Evolutionary conservation across 495 filamentous ascomycete genomes (phyloP), one percentile per base, ranked within the genome.

Genomic region (Clohesyomyces aquaticus): DNA sequence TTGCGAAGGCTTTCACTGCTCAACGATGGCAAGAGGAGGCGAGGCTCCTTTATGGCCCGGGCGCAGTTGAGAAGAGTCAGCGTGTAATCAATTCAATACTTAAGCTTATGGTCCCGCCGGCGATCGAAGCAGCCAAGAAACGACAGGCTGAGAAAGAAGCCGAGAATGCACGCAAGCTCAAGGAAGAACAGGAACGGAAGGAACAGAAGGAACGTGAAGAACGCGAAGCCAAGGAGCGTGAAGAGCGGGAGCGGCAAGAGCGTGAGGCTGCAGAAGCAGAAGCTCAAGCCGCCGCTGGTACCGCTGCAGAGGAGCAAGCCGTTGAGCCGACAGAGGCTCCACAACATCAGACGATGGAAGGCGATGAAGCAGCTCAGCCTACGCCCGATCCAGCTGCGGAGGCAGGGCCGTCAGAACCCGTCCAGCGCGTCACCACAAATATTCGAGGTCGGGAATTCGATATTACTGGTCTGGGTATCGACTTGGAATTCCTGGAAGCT

Each of bases 391-490:
- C 69, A 47, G 73, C 77, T 58, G 69, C 68, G 16, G 77, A 79
- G 59, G 71, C 80, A 4, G 80, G 76, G 2, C 78, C 85, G 47
- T 75, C 81, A 22, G 82, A 86, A 57, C 73, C 79, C 48, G 79
- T 77, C 23, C 72, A 79, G 41, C 89, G 90, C 14, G 81, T 93
- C 49, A 83, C 82, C 50, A 93, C 89, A 6, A 93, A 83, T 0
- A 90, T 99, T 55, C 85, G 91, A 66, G 92, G 91, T 26, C 86
- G 87, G 48, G 83, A 90, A 55, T 79, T 96, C 48, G 93, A 99
- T 72, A 93, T 99, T 56, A 98, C 94, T 3, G 88, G 86, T 25
- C 82, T 99, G 66, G 92, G 92, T 60, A 97, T 99, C 60, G 94
- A 99, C 69, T 83, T 89, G 14, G 91, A 91, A 42, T 99, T 96